A percentile compares a stretch with the other conserved stretches of the same genome.
phyloP scores from a whole-genome alignment of 2,329 filamentous ascomycete species.

The Cladosporium sp. region DNA sequence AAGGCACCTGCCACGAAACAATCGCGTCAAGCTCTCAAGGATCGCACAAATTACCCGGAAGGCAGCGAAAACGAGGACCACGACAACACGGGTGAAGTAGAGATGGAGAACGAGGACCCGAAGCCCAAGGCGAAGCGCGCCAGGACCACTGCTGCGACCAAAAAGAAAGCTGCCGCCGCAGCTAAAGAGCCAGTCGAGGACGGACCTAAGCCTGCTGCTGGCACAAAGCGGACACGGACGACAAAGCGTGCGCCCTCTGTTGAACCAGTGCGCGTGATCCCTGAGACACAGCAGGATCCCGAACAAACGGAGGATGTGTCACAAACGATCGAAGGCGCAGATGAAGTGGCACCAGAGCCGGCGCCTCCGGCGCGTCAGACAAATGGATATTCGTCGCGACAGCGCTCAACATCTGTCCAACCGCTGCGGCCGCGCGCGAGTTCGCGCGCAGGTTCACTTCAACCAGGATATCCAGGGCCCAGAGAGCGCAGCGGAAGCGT shows the following conservation, averaged over 20 bases:
- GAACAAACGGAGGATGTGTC: conserved; percentile 32
- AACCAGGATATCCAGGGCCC: conserved; percentile 27
- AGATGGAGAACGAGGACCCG: conserved; percentile 12
- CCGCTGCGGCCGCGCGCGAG: conserved; percentile 22
- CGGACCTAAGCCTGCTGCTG: conserved; percentile 10
- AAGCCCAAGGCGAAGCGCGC: conserved; percentile 31
- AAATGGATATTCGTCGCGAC: conserved; percentile 16
- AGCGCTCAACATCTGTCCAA: conserved; percentile 30
- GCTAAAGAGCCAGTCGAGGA: conserved; percentile 15
- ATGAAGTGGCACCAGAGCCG: conserved; percentile 26
- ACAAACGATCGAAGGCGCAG: not conserved
- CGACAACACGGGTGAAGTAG: conserved; percentile 41
- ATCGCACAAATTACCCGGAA: conserved; percentile 32
- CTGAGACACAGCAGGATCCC: conserved; percentile 44
- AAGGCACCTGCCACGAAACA: conserved; percentile 30
- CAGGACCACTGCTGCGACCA: conserved; percentile 19
- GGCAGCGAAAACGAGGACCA: conserved; percentile 37
- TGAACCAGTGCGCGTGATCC: conserved; percentile 37
- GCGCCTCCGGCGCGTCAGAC: conserved; percentile 6
- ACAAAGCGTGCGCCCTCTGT: conserved; percentile 29
- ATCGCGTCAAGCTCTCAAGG: conserved; percentile 39
- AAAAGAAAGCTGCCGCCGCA: conserved; percentile 17
- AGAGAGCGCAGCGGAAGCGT: conserved; percentile 46
- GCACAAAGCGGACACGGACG: conserved; percentile 24
- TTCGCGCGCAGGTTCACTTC: conserved; percentile 34